Evolutionary conservation across 2,329 filamentous ascomycete species (phyloP).

Genomic region (Ascomycota sp.): DNA sequence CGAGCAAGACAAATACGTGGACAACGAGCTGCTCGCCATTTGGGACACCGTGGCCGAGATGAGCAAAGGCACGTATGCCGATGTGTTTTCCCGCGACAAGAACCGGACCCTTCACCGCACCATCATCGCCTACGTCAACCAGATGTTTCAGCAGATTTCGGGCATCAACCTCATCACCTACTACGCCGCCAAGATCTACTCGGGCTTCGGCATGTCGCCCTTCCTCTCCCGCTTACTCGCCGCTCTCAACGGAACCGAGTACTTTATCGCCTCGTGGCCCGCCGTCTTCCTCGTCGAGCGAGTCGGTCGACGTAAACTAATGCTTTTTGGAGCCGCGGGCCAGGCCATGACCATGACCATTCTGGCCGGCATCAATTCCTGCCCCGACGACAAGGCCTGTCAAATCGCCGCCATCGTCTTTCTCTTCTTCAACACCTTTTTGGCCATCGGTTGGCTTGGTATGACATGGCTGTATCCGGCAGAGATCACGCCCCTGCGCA

Average conservation of each 20-base stretch:
- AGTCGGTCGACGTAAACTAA: slow-evolving; percentile 47
- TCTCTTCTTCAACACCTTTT: slow-evolving; percentile 42
- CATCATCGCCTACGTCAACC: slow-evolving; percentile 37
- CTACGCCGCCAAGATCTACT: slow-evolving; percentile 39
- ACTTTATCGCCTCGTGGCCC: slow-evolving; percentile 43
- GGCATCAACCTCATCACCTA: slow-evolving; percentile 43
- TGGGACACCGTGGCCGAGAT: slow-evolving; percentile 48
- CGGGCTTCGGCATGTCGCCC: slow-evolving; percentile 28
- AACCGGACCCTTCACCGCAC: slow-evolving; percentile 39
- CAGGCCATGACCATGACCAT: slow-evolving; percentile 46
- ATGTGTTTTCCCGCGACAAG: slow-evolving; percentile 35
- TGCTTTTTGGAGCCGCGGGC: slow-evolving; percentile 47
- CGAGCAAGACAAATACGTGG: slow-evolving; percentile 33
- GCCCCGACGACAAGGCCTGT: slow-evolving; percentile 23
- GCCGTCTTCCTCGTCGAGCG: slow-evolving; percentile 42
- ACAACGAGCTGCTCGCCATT: slow-evolving; percentile 37
- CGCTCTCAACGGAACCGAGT: slow-evolving; percentile 21
- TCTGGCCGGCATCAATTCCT: slow-evolving; percentile 32
- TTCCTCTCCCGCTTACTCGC: slow-evolving; percentile 37
- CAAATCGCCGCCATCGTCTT: slow-evolving; percentile 44
- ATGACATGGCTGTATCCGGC: slow-evolving; percentile 44
- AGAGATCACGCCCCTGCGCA: slow-evolving; percentile 47
- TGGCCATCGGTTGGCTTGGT: slow-evolving; percentile 37
- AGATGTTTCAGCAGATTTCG: slow-evolving; percentile 46
- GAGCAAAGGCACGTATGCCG: slow-evolving; percentile 36